Evolutionary conservation across 1,284 basidiomycete species (phyloP).

Genomic region (Ganoderma leucocontextum): DNA sequence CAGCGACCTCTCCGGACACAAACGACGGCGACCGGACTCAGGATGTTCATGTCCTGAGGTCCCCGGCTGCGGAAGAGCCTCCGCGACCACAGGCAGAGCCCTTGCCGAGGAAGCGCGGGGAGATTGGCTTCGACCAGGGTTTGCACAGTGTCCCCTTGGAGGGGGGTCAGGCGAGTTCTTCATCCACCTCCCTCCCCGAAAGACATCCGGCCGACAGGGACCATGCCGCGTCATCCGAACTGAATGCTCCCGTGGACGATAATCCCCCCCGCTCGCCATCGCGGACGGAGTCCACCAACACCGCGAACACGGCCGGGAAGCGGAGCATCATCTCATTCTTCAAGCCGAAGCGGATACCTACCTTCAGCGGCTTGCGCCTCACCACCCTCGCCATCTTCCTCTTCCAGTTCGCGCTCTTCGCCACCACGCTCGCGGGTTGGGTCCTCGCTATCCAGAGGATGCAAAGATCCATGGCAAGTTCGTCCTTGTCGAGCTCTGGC

Average conservation of each 20-base stretch:
- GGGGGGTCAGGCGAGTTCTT: conserved; percentile 24
- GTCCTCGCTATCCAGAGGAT: conserved; percentile 49
- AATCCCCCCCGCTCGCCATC: conserved; percentile 29
- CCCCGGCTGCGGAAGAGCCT: conserved; percentile 24
- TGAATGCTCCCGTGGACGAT: conserved; percentile 25
- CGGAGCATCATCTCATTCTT: conserved; percentile 50
- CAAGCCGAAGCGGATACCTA: conserved; percentile 48
- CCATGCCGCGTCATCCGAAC: conserved; percentile 26
- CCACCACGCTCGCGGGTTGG: conserved; percentile 66
- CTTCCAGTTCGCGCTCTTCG: conserved; percentile 53
- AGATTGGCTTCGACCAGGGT: conserved; percentile 66
- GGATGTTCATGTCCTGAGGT: conserved; percentile 8
- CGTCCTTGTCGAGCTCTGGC: conserved; percentile 10
- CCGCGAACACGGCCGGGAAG: conserved; percentile 43
- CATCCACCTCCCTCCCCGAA: conserved; percentile 41
- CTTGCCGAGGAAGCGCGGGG: conserved; percentile 69
- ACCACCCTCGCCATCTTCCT: conserved; percentile 55
- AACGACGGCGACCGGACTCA: conserved; percentile 7
- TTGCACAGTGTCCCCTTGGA: conserved; percentile 41
- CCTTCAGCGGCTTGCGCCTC: conserved; percentile 55
- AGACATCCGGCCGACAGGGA: conserved; percentile 69
- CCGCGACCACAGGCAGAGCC: conserved; percentile 62
- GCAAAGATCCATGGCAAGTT: conserved; percentile 14
- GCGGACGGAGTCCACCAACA: conserved; percentile 31
- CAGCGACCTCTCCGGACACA: conserved; percentile 25